These are phyloP conservation scores for Colletotrichum aenigma DNA, from an alignment of 2,329 filamentous ascomycete species.

Conservation along the genomic window DNA sequence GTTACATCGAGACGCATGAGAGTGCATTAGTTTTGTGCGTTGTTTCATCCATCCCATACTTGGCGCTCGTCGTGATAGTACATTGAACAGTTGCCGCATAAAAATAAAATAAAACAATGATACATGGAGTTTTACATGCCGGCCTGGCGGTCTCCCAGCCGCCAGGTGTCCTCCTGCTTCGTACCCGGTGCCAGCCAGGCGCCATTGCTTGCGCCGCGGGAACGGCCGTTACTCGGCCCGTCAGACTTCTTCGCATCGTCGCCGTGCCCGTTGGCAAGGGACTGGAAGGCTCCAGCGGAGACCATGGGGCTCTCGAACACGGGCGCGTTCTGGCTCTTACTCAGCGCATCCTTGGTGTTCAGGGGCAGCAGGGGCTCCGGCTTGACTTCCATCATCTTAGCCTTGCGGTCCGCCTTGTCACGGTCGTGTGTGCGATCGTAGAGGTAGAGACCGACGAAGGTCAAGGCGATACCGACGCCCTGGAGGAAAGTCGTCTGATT, in stretches of 20 bases:
- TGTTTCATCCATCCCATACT: neutral
- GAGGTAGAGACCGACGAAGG: constrained; percentile 90
- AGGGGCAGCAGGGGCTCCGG: constrained; percentile 70
- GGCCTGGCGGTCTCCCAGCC: constrained; percentile 37
- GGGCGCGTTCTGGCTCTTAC: constrained; percentile 30
- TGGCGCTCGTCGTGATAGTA: constrained; percentile 9
- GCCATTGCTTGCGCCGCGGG: constrained; percentile 50
- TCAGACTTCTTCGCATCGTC: constrained; percentile 64
- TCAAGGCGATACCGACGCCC: constrained; percentile 83
- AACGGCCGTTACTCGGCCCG: constrained; percentile 43
- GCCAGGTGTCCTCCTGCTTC: constrained; percentile 86
- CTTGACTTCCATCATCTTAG: constrained; percentile 65
- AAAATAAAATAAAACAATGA: neutral
- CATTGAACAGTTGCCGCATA: constrained; percentile 1
- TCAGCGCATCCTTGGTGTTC: constrained; percentile 46
- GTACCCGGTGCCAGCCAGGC: constrained; percentile 81
- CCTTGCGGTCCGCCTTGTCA: constrained; percentile 84
- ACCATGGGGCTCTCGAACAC: constrained; percentile 42
- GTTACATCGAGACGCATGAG: neutral
- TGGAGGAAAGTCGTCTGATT: constrained; percentile 85
- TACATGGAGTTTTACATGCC: constrained; percentile 22
- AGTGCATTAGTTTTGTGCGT: neutral
- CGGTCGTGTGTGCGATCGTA: constrained; percentile 93
- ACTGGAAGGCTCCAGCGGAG: constrained; percentile 21
- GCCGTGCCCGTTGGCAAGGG: constrained; percentile 49